A percentile compares a stretch with the other conserved stretches of the same genome.
phyloP scores from a whole-genome alignment of 2,329 filamentous ascomycete species.

The Calonectria honghensis region DNA sequence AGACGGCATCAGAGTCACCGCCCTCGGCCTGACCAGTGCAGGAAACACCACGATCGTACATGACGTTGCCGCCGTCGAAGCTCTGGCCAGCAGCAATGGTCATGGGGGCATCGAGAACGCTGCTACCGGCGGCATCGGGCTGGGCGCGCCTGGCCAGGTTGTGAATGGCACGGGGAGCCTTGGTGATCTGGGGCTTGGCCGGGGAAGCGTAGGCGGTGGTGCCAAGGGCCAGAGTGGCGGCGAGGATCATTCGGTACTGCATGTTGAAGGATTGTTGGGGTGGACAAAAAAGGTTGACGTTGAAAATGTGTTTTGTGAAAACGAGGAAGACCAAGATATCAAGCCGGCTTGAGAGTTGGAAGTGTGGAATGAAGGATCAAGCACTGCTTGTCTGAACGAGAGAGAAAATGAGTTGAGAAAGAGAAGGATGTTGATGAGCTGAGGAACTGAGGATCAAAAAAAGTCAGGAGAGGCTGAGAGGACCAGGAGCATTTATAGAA shows the following conservation, averaged over 20 bases:
- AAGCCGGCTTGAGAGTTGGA: conserved; percentile 50
- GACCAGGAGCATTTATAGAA: conserved; percentile 44
- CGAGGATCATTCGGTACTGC: conserved; percentile 55
- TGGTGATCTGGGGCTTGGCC: conserved; percentile 49
- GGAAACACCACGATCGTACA: conserved; percentile 54
- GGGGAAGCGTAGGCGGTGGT: conserved; percentile 48
- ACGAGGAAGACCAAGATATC: conserved; percentile 42
- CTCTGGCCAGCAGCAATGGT: conserved; percentile 53
- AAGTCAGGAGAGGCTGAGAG: background rate
- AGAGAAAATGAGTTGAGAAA: conserved; percentile 39
- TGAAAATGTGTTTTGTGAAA: conserved; percentile 13
- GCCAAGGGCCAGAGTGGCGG: conserved; percentile 51
- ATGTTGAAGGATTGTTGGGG: conserved; percentile 43
- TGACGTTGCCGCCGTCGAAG: conserved; percentile 56
- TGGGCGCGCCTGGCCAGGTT: conserved; percentile 49
- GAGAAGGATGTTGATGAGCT: conserved; percentile 46
- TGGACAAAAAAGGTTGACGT: conserved; percentile 5
- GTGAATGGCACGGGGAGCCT: conserved; percentile 38
- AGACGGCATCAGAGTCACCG: conserved; percentile 64
- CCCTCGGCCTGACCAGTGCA: conserved; percentile 55
- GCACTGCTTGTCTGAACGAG: conserved; percentile 54
- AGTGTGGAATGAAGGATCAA: conserved; percentile 50
- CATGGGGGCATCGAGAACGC: conserved; percentile 51
- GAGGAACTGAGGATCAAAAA: conserved; percentile 38
- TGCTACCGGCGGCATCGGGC: conserved; percentile 45